Evolutionary conservation across 1,284 basidiomycete genomes (phyloP).

Genomic region (Takashimella koratensis): DNA sequence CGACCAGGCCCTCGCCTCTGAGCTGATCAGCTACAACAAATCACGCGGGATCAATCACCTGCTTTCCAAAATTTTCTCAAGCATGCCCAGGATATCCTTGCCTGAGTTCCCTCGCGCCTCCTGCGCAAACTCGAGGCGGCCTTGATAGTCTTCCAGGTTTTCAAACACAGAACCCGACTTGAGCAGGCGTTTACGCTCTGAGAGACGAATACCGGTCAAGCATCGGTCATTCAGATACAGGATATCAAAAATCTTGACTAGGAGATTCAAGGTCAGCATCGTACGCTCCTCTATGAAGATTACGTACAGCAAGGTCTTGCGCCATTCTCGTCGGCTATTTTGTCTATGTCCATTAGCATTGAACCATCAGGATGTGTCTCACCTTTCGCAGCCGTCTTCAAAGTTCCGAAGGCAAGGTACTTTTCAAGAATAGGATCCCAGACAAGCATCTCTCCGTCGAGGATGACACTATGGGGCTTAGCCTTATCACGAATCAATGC

Average conservation of each 20-base stretch:
- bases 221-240: slow-evolving; percentile 66
- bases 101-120: slow-evolving; percentile 69
- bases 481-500: slow-evolving; percentile 33
- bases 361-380: slow-evolving; percentile 19
- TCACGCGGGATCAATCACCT: slow-evolving; percentile 40
- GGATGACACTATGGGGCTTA: slow-evolving; percentile 62
- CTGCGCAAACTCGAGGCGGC: slow-evolving; percentile 71
- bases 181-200: slow-evolving; percentile 47
- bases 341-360: slow-evolving; percentile 53
- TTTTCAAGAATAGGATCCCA: slow-evolving; percentile 85
- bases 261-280: slow-evolving; percentile 7
- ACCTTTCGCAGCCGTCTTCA: slow-evolving; percentile 87
- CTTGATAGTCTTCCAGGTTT: slow-evolving; percentile 53
- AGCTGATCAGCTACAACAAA: not conserved
- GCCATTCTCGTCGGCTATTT: slow-evolving; percentile 62
- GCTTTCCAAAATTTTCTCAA: slow-evolving; percentile 74
- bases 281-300: not conserved
- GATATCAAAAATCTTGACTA: slow-evolving; percentile 92
- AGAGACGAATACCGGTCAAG: slow-evolving; percentile 47
- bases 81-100: slow-evolving; percentile 69
- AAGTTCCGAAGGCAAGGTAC: slow-evolving; percentile 81
- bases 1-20: slow-evolving; percentile 84
- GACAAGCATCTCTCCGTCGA: slow-evolving; percentile 96
- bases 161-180: slow-evolving; percentile 35
- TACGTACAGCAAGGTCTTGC: slow-evolving; percentile 82